Base-by-base conservation (phyloP, 192 early-diverging fungal genomes). In the Gorgonomyces haynaldii region DNA sequence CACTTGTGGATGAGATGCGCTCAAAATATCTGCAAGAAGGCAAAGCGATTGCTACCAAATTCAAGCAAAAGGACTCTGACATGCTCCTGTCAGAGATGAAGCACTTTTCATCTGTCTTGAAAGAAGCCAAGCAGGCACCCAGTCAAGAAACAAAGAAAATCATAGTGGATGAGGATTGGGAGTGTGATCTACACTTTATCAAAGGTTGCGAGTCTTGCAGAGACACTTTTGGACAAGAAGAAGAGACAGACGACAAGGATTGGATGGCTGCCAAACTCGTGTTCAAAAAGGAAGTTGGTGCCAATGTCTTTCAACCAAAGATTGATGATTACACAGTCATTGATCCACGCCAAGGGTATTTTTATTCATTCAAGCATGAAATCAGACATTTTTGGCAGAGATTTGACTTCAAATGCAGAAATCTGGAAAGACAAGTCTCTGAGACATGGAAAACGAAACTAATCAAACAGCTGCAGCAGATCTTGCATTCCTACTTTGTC, bases 251-350 rank as follows among this genome's bases (percentile, higher is more conserved):
- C 1, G 70, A 61, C 1, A 64, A 74, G 3, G 70, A 77, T 27
- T 96, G 92, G 92, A 74, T 91, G 56, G 59, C 67, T 8, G 84
- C 88, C 45, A 73, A 71, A 12, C 67, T 95, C 3, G 66, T 78
- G 2, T 91, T 90, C 62, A 68, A 66, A 53, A 86, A 82, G 48
- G 81, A 86, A 31, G 45, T 45, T 7, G 52, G 52, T 13, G 66
- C 66, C 6, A 69, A 74, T 37, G 71, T 74, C 2, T 74, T 65
- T 57, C 62, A 55, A 19, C 67, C 70, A 8, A 55, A 49, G 26
- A 55, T 73, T 1, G 73, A 76, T 15, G 73, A 76, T 37, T 76
- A 76, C 38, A 50, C 61, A 7, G 41, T 60, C 1, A 29, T 65
- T 57, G 60, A 62, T 59, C 57, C 57, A 22, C 42, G 42, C 1